Evolutionary conservation across 768 basidiomycete genomes (phyloP).

Genomic region (Kwoniella sp.): DNA sequence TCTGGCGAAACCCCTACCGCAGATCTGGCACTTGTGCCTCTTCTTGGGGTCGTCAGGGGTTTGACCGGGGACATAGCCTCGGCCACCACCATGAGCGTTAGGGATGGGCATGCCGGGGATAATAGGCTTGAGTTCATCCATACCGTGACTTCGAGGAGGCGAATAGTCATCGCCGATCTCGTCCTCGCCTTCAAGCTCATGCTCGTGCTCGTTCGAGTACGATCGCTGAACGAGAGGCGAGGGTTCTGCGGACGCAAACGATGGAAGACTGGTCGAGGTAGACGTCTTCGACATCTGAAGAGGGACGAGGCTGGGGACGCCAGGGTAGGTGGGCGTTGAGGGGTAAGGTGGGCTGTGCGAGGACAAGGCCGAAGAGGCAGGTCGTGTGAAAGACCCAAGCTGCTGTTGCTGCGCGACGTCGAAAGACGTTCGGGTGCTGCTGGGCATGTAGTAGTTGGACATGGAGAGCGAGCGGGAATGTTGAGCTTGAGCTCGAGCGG

Average conservation of each 20-base stretch:
- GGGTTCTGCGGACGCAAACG: slow-evolving; percentile 16
- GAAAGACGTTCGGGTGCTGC: slow-evolving; percentile 17
- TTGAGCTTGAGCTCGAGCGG: slow-evolving; percentile 26
- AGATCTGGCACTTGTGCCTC: slow-evolving; percentile 52
- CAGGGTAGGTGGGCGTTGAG: slow-evolving; percentile 25
- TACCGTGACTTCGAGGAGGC: slow-evolving; percentile 1
- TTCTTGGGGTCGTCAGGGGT: slow-evolving; percentile 56
- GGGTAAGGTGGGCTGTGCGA: slow-evolving; percentile 27
- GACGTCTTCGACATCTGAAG: slow-evolving; percentile 16
- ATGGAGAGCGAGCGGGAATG: slow-evolving; percentile 14
- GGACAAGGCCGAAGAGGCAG: slow-evolving; percentile 16
- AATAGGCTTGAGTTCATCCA: slow-evolving; percentile 33
- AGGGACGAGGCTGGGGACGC: slow-evolving; percentile 15
- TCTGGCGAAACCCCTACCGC: slow-evolving; percentile 75
- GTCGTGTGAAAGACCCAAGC: slow-evolving; percentile 8
- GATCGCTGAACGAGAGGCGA: slow-evolving; percentile 15
- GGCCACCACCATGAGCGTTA: slow-evolving; percentile 53
- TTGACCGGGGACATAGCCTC: slow-evolving; percentile 54
- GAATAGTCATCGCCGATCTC: slow-evolving; percentile 36
- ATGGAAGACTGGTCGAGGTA: slow-evolving; percentile 18
- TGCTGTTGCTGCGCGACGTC: slow-evolving; percentile 13
- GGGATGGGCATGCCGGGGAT: slow-evolving; percentile 36
- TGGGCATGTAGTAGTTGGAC: slow-evolving; percentile 13
- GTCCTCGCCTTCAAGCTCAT: slow-evolving; percentile 33
- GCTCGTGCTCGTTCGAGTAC: slow-evolving; percentile 11